Base-by-base conservation (phyloP, 306 rosid species). In the Geum urbanum region DNA sequence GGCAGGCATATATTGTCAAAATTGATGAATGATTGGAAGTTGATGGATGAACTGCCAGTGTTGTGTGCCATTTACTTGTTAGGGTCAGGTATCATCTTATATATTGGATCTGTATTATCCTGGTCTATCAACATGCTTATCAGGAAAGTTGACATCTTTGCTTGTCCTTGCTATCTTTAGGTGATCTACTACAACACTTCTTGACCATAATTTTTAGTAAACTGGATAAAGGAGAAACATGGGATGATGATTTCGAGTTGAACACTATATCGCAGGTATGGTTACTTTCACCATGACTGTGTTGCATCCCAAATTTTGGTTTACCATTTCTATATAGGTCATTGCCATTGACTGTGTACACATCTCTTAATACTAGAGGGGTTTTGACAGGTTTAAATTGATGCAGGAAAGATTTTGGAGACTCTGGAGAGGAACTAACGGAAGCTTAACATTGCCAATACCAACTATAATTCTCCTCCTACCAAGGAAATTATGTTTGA, bases 141-240 rank as follows among this genome's bases (percentile, higher is more conserved):
- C 64, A 63, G 66, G 53, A 75, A 74, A 71, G 71, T 73, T 62
- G 72, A 72, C 73, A 69, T 60, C 44, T 83, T 39, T 67, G 49
- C 39, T 68, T 15, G 19, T 39, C 44, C 56, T 74, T 75, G 43
- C 71, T 74, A 47, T 66, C 59, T 71, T 70, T 85, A 94, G 98
- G 98, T 68, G 98, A 94, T 87, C 80, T 94, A 82, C 89, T 94
- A 79, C 98, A 90, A 80, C 96, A 94, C 79, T 94, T 94, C 84
- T 65, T 86, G 83, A 90, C 91, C 35, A 86, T 94, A 70, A 90
- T 85, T 79, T 94, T 94, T 74, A 84, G 77, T 77, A 94, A 94
- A 84, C 77, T 94, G 78, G 97, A 94, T 78, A 86, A 86, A 78
- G 95, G 97, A 54, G 97, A 94, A 88, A 83, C 90, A 40, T 94